Percentiles rank a stretch among this genome's conserved stretches.
Evolutionary conservation across 352 stramenopile species (phyloP).

Genomic region (Phytophthora quininea): DNA sequence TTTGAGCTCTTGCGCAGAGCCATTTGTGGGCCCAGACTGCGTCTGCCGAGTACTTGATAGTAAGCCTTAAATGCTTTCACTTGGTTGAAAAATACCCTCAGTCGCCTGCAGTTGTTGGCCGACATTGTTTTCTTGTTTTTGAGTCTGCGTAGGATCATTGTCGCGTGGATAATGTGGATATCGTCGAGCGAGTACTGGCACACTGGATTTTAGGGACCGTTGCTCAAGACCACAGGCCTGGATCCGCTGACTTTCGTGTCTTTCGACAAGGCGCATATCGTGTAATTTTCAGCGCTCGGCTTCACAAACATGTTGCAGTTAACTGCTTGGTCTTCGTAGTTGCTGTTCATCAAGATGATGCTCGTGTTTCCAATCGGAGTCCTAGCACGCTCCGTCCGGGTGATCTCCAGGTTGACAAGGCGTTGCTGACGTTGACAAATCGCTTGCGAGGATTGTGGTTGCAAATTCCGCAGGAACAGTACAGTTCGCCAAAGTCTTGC

Average conservation of each 20-base stretch:
- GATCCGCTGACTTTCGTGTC: constrained; percentile 23
- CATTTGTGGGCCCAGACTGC: too few species aligned
- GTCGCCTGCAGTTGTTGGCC: too few species aligned
- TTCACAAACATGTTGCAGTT: constrained; percentile 46
- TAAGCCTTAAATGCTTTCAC: too few species aligned
- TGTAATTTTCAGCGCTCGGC: constrained; percentile 15
- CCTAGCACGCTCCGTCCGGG: constrained; percentile 30
- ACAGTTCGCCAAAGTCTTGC: constrained; percentile 30
- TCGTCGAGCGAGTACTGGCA: constrained; percentile 32
- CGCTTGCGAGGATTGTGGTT: constrained; percentile 41
- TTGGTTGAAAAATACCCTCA: too few species aligned
- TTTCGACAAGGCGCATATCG: constrained; percentile 32
- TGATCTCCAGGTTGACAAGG: constrained; percentile 25
- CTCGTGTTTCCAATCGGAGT: constrained; percentile 41
- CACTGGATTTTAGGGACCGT: constrained; percentile 23
- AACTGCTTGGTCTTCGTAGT: constrained; percentile 39
- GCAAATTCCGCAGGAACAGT: constrained; percentile 42
- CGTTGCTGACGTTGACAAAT: constrained; percentile 41
- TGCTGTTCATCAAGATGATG: constrained; percentile 47
- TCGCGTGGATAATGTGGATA: constrained; percentile 27
- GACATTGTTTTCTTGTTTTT: too few species aligned
- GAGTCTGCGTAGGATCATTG: constrained; percentile 1
- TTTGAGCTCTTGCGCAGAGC: too few species aligned
- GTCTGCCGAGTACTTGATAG: too few species aligned
- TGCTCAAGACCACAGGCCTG: constrained; percentile 23